Base-by-base conservation (phyloP, 345 rosid genomes). In the Nephelium lappaceum region DNA sequence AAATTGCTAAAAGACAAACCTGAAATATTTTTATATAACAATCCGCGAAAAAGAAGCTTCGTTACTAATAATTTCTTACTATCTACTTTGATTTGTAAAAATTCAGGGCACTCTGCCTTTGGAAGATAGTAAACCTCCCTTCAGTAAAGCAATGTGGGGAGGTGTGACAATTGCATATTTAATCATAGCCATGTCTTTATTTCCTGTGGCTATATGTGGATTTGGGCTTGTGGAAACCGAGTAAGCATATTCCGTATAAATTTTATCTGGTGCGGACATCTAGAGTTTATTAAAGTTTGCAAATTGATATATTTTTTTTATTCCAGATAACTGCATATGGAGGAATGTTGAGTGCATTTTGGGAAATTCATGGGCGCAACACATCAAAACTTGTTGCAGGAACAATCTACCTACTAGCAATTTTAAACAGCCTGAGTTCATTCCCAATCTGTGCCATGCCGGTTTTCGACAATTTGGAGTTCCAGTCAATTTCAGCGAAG, bases 381-480 rank as follows among this genome's bases (percentile, higher is more conserved):
- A 80, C 81, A 0, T 84, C 90, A 19, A 85, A 73, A 58, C 16
- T 18, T 3, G 39, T 83, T 8, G 69, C 79, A 55, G 80, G 79
- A 62, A 14, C 83, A 7, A 69, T 78, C 47, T 84, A 83, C 71
- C 10, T 83, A 6, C 62, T 86, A 14, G 55, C 84, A 3, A 43
- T 84, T 4, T 42, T 80, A 41, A 85, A 71, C 75, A 80, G 88
- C 84, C 77, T 88, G 0, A 41, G 82, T 19, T 60, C 87, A 63
- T 89, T 85, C 81, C 93, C 81, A 81, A 83, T 89, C 78, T 89
- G 87, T 3, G 91, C 87, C 14, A 87, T 91, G 91, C 89, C 84
- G 2, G 86, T 77, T 41, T 87, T 91, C 36, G 93, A 89, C 88
- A 88, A 86, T 74, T 31, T 89, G 16, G 90, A 89, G 73, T 70